Conservation (phyloP, 352 stramenopile species). For the Pythium brassicae region DNA sequence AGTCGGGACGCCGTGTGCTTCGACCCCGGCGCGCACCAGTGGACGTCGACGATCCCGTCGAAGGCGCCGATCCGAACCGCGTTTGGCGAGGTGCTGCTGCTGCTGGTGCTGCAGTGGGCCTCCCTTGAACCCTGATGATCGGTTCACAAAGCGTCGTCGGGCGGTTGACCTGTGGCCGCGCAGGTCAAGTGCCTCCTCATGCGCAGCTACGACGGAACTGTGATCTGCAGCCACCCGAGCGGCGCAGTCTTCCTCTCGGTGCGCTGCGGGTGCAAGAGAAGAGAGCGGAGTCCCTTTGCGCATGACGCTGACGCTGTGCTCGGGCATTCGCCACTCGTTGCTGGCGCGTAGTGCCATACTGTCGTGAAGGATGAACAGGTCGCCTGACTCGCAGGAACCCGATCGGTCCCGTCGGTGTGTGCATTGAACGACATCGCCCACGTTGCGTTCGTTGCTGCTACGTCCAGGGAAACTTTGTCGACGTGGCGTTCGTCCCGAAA, state of each 20-base stretch:
- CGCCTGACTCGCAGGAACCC: neutral
- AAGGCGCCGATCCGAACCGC: constrained; percentile 36
- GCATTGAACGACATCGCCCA: too few species aligned
- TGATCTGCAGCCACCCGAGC: constrained; percentile 42
- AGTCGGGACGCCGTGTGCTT: constrained; percentile 50
- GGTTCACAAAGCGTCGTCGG: too few species aligned
- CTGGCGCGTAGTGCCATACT: constrained; percentile 24
- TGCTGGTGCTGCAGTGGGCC: neutral
- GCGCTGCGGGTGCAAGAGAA: too few species aligned
- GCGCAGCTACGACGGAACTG: constrained; percentile 40
- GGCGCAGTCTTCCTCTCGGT: constrained; percentile 48
- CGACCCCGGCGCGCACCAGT: constrained; percentile 30
- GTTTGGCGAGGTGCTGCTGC: constrained; percentile 42
- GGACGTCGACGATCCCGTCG: constrained; percentile 35
- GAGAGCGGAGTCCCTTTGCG: too few species aligned
- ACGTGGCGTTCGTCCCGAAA: constrained; percentile 12
- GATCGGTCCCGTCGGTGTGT: too few species aligned
- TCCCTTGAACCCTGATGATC: too few species aligned
- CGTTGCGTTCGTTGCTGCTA: neutral
- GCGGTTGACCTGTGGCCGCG: too few species aligned
- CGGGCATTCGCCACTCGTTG: too few species aligned
- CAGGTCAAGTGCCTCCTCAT: constrained; percentile 39
- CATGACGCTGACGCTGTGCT: too few species aligned
- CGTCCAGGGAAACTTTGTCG: constrained; percentile 28
- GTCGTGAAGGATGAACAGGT: constrained; percentile 33